Conservation (phyloP, 139 green algal species). For the Coelastrella sp. region DNA sequence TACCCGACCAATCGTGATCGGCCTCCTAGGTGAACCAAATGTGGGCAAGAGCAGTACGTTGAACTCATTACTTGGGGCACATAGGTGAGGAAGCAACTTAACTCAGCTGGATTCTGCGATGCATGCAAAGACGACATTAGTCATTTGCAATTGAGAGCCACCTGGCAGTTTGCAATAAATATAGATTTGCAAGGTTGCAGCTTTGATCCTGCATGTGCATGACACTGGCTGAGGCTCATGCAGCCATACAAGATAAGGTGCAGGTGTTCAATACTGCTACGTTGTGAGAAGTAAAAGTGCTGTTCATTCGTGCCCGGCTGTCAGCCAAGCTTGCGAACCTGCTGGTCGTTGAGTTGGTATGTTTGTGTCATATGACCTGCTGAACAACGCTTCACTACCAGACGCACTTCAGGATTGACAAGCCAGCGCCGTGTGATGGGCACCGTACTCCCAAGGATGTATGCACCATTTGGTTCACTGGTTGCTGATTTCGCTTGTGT, state of each 20-base stretch:
- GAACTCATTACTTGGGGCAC: constrained; percentile 73
- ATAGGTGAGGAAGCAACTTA: constrained; percentile 44
- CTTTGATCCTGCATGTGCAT: not conserved
- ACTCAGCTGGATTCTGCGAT: not conserved
- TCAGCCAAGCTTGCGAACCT: too few relatives aligned
- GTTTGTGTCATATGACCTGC: too few relatives aligned
- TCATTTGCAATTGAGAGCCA: not conserved
- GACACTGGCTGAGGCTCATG: not conserved
- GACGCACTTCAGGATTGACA: constrained; percentile 68
- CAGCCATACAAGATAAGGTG: too few relatives aligned
- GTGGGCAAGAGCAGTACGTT: constrained; percentile 74
- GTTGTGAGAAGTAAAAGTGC: too few relatives aligned
- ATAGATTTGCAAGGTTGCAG: not conserved
- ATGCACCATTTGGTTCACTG: constrained; percentile 53
- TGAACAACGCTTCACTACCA: constrained; percentile 66
- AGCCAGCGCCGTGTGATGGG: constrained; percentile 75
- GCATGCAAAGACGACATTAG: not conserved
- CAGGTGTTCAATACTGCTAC: too few relatives aligned
- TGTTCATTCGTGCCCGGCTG: too few relatives aligned
- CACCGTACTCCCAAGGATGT: constrained; percentile 73
- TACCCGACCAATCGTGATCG: constrained; percentile 63
- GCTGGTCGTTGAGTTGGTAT: too few relatives aligned
- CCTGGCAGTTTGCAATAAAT: not conserved
- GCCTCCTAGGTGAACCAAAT: constrained; percentile 75
- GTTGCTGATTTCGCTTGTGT: constrained; percentile 37